These are phyloP conservation scores for Pyronema domesticum DNA, from an alignment of 495 filamentous ascomycete genomes.

Conservation along the genomic window DNA sequence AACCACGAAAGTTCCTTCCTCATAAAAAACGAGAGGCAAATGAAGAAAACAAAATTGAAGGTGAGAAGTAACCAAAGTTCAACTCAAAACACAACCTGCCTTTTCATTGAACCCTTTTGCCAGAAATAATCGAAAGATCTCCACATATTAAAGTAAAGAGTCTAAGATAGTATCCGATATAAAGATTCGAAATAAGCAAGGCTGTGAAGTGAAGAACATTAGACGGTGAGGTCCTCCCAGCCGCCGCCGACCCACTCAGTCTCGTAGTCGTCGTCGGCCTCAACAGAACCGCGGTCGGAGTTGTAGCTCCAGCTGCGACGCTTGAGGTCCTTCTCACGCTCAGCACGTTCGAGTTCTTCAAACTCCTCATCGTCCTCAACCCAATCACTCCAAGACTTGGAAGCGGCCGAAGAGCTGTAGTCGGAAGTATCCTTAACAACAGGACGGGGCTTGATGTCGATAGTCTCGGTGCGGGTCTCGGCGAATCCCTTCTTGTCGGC, in stretches of 20 bases:
- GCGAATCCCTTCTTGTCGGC: slow-evolving; percentile 11
- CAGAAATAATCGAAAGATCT: slow-evolving; percentile 1
- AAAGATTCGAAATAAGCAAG: background rate
- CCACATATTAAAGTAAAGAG: background rate
- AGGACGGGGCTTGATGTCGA: slow-evolving; percentile 15
- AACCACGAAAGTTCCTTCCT: slow-evolving; percentile 3
- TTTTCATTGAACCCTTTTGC: background rate
- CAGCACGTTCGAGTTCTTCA: slow-evolving; percentile 22
- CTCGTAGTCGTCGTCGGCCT: slow-evolving; percentile 22
- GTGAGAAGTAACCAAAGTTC: background rate
- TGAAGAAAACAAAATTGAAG: slow-evolving; percentile 10
- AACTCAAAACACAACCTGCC: background rate
- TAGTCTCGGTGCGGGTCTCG: slow-evolving; percentile 14
- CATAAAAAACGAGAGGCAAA: slow-evolving; percentile 11
- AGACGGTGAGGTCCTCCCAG: slow-evolving; percentile 23
- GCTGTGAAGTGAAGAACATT: slow-evolving; percentile 6
- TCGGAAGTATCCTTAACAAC: background rate
- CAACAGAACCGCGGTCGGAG: slow-evolving; percentile 20
- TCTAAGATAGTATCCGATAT: slow-evolving; percentile 8
- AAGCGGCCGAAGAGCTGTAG: slow-evolving; percentile 7
- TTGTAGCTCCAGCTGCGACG: slow-evolving; percentile 24
- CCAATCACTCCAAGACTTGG: slow-evolving; percentile 26
- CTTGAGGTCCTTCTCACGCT: slow-evolving; percentile 22
- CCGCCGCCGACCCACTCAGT: slow-evolving; percentile 24
- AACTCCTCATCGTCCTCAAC: slow-evolving; percentile 24